Base-by-base conservation (phyloP, 2,329 filamentous ascomycete genomes). In the Aspergillus tamarii region DNA sequence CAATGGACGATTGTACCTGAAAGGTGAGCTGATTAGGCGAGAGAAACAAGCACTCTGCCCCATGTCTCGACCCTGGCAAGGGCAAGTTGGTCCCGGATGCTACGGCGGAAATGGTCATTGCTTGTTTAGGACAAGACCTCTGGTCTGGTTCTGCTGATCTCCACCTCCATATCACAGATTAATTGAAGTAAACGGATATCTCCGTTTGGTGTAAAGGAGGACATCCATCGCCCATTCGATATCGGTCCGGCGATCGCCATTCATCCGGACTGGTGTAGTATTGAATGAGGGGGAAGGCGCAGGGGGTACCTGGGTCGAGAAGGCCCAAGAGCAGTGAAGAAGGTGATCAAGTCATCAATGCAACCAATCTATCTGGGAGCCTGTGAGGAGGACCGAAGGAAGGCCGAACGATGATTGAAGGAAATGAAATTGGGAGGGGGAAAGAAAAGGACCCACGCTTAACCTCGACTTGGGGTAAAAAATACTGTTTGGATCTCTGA, bases 121-220 rank as follows among this genome's bases (percentile, higher is more conserved):
- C 67, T 69, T 67, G 63, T 60, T 63, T 45, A 28, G 63, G 60
- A 57, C 53, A 63, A 67, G 60, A 62, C 30, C 65, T 64, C 52
- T 54, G 32, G 11, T 54, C 52, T 2, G 19, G 28, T 50, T 50
- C 46, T 36, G 52, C 6, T 41, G 32, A 55, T 39, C 32, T 26
- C 52, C 52, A 55, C 52, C n/a, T 36, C 16, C 7, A 23, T 23
- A 54, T 54, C 21, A 8, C 39, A 34, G 10, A 32, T 39, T 55
- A 55, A 55, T 55, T 23, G 36, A 12, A 21, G 34, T 19, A 12
- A 8, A 55, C 52, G 52, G 32, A 41, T 55, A 39, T 36, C 28
- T 55, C 52, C 32, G 52, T 14, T 4, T 55, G 14, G 50, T 53
- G 26, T 21, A 32, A 28, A 34, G 30, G 26, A 32, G 4, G 50